Evolutionary conservation across 139 green algal species (phyloP).

Genomic region (Pseudopediastrum boryanum): DNA sequence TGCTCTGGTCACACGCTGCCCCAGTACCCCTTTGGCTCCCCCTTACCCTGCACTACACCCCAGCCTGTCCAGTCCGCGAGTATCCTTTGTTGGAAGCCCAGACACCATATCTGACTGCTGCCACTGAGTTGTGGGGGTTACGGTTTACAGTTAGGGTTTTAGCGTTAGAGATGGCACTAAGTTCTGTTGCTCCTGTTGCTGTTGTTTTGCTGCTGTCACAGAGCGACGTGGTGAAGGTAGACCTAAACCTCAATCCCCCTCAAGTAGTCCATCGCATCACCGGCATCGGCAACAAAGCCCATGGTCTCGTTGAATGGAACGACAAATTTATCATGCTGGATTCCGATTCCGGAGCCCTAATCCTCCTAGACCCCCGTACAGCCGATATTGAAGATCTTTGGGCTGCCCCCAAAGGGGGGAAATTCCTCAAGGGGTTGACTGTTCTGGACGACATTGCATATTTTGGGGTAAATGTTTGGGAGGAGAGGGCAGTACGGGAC

Average conservation of each 20-base stretch:
- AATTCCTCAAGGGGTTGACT: slow-evolving; percentile 59
- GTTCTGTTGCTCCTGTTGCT: slow-evolving; percentile 2
- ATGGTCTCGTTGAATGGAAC: slow-evolving; percentile 63
- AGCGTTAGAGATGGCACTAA: not conserved
- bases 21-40: no score
- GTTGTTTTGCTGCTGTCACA: slow-evolving; percentile 28
- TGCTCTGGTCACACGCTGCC: no score
- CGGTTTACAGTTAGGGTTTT: no score
- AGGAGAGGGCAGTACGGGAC: slow-evolving; percentile 17
- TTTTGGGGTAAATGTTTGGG: slow-evolving; percentile 48
- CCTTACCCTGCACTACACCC: no score
- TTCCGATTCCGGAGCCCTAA: slow-evolving; percentile 53
- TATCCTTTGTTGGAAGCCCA: no score
- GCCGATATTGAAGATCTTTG: slow-evolving; percentile 8
- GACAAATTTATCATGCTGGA: slow-evolving; percentile 61
- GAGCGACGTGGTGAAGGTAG: slow-evolving; percentile 54
- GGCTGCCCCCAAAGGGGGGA: slow-evolving; percentile 6
- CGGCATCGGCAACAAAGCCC: slow-evolving; percentile 60
- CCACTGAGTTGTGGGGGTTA: no score
- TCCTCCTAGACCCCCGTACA: slow-evolving; percentile 9
- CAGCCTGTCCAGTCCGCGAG: no score
- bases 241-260: slow-evolving; percentile 32
- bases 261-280: slow-evolving; percentile 33
- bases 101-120: no score
- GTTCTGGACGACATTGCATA: slow-evolving; percentile 66